Evolutionary conservation across 176 grass and related monocot species (phyloP).

Genomic region (Cenchrus fungigraminus): DNA sequence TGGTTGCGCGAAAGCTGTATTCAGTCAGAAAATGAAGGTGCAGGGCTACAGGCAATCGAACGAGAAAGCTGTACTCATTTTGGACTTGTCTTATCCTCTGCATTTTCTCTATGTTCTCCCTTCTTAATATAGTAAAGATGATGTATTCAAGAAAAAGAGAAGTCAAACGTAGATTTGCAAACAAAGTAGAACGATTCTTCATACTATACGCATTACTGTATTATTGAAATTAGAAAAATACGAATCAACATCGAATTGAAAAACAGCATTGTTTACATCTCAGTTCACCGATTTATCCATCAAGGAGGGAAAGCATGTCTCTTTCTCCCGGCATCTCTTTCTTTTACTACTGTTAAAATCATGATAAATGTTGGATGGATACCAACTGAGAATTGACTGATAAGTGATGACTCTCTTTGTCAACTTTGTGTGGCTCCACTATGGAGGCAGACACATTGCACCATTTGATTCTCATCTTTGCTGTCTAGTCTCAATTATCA

Average conservation of each 20-base stretch:
- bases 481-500: neutral
- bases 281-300: too few species aligned
- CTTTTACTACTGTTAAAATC: neutral
- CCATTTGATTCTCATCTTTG: neutral
- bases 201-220: neutral
- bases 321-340: too few species aligned
- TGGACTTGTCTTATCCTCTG: neutral
- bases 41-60: neutral
- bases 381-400: neutral
- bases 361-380: neutral
- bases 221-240: neutral
- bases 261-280: neutral
- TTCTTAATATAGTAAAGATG: neutral
- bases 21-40: neutral
- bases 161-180: neutral
- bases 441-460: neutral
- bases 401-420: neutral
- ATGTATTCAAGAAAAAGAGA: neutral
- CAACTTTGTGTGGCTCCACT: neutral
- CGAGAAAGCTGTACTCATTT: neutral
- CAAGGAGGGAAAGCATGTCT: too few species aligned
- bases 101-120: neutral
- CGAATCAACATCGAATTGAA: neutral
- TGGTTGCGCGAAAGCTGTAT: slow-evolving; percentile 5
- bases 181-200: neutral